These are phyloP conservation scores for Kurtzmaniella quercitrusa DNA, from an alignment of 1,139 yeast genomes.

Conservation along the genomic window DNA sequence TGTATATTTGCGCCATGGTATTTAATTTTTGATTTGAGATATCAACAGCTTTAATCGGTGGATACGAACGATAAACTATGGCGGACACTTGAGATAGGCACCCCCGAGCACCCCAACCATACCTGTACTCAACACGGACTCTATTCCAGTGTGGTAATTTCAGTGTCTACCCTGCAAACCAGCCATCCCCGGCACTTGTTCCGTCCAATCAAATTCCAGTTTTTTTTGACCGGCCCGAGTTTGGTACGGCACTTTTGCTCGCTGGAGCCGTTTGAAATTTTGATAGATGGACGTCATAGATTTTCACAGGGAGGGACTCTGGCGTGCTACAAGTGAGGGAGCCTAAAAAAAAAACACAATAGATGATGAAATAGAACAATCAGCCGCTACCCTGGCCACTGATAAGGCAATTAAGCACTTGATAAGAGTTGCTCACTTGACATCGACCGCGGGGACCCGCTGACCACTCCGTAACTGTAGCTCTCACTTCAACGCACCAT, in stretches of 20 bases:
- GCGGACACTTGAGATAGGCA: too few relatives aligned
- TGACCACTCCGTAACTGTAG: not conserved
- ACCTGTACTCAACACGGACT: too few relatives aligned
- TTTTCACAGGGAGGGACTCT: not conserved
- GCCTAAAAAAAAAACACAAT: not conserved
- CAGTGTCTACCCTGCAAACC: too few relatives aligned
- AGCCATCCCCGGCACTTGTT: not conserved
- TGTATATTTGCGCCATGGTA: not conserved
- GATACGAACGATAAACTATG: not conserved
- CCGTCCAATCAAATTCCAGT: not conserved
- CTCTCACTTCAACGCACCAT: too few relatives aligned
- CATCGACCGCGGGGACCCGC: not conserved
- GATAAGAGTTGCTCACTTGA: not conserved
- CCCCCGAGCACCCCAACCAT: too few relatives aligned
- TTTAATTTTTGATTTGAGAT: not conserved
- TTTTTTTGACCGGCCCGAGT: not conserved
- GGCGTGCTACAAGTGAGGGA: not conserved
- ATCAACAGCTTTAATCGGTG: too few relatives aligned
- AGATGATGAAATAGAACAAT: not conserved
- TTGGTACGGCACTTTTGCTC: not conserved
- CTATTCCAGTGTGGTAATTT: too few relatives aligned
- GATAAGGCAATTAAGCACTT: not conserved
- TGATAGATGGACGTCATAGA: not conserved
- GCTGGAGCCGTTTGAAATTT: slow-evolving; percentile 1
- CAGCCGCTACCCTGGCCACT: not conserved